A percentile compares a stretch with the other conserved stretches of the same genome.
phyloP scores from a whole-genome alignment of 108 stramenopile genomes.

The Skeletonema grethae region DNA sequence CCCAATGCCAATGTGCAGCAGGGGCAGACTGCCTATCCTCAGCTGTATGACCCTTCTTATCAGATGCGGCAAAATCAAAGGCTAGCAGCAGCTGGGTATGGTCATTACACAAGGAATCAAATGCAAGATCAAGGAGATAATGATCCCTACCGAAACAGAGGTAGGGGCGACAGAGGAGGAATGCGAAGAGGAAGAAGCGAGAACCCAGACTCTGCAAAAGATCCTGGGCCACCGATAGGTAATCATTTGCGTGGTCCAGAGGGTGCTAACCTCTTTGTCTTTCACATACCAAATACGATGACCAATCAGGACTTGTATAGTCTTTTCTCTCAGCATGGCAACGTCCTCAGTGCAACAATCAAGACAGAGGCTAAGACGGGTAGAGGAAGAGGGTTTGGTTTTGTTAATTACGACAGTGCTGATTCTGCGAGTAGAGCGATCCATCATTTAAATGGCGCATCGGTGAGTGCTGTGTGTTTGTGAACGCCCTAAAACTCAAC shows the following conservation, averaged over 20 bases:
- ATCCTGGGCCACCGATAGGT: constrained; percentile 44
- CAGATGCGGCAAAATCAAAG: constrained; percentile 5
- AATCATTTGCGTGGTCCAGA: constrained; percentile 62
- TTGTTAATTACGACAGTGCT: constrained; percentile 92
- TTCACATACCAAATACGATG: constrained; percentile 98
- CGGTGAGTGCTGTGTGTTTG: constrained; percentile 60
- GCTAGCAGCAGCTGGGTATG: constrained; percentile 2
- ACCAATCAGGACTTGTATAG: constrained; percentile 93
- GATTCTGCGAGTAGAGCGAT: constrained; percentile 95
- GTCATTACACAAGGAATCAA: background rate
- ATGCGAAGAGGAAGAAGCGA: constrained; percentile 1
- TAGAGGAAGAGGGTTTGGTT: constrained; percentile 95
- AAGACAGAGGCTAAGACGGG: constrained; percentile 97
- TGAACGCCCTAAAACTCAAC: background rate
- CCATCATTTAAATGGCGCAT: constrained; percentile 88
- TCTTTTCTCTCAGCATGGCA: constrained; percentile 89
- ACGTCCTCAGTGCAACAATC: constrained; percentile 92
- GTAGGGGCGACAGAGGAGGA: background rate
- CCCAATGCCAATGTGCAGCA: background rate
- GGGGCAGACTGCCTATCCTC: background rate
- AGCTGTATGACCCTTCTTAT: background rate
- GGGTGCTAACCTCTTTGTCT: constrained; percentile 97
- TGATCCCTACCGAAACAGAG: background rate
- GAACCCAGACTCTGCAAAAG: constrained; percentile 15
- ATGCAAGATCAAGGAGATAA: background rate